Conservation (phyloP, 2,329 filamentous ascomycete genomes). For the Fusarium newnesense region DNA sequence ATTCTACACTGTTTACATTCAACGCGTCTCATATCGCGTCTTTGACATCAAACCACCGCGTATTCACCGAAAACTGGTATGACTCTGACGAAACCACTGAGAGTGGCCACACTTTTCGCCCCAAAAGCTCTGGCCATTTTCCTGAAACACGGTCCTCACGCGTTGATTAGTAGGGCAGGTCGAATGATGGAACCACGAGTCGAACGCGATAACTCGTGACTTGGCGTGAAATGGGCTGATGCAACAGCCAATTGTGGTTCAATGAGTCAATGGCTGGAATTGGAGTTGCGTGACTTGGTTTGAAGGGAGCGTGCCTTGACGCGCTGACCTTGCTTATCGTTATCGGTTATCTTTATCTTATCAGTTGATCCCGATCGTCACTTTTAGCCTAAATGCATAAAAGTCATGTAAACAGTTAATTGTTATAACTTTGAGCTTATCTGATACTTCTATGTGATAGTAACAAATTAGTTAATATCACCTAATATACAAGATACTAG, state of each 20-base stretch:
- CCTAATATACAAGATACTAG: too few relatives aligned
- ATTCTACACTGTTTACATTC: not conserved
- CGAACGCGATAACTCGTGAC: slow-evolving; percentile 40
- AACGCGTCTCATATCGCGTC: not conserved
- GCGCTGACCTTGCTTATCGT: not conserved
- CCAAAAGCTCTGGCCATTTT: not conserved
- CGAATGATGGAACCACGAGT: slow-evolving; percentile 20
- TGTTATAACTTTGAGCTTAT: too few relatives aligned
- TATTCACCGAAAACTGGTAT: not conserved
- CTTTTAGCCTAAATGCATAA: not conserved
- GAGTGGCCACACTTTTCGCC: not conserved
- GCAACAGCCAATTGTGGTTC: slow-evolving; percentile 11
- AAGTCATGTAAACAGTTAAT: not conserved
- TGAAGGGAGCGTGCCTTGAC: not conserved
- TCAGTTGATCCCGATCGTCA: rapidly evolving
- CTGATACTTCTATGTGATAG: too few relatives aligned
- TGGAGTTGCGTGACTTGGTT: not conserved
- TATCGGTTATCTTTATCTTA: not conserved
- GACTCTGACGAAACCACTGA: slow-evolving; percentile 8
- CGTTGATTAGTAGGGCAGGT: not conserved
- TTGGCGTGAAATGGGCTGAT: slow-evolving; percentile 24
- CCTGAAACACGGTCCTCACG: slow-evolving; percentile 24
- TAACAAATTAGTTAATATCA: too few relatives aligned
- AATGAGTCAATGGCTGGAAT: not conserved
- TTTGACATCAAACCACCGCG: not conserved